These are phyloP conservation scores for Albifimbria verrucaria DNA, from an alignment of 2,329 filamentous ascomycete genomes.

Conservation along the genomic window DNA sequence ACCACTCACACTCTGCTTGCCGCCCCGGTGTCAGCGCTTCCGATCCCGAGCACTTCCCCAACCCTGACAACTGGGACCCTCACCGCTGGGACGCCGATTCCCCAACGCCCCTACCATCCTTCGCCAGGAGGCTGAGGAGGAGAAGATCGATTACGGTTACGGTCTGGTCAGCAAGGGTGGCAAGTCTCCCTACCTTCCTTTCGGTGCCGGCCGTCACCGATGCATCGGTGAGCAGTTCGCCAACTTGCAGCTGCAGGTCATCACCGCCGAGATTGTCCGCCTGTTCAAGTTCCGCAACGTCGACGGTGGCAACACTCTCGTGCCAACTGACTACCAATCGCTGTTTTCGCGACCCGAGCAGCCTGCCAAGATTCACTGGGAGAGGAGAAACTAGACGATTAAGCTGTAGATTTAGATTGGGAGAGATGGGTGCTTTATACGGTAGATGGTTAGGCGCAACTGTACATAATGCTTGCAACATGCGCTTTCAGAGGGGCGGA, in stretches of 20 bases:
- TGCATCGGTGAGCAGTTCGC: slow-evolving; percentile 98
- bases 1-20: slow-evolving; percentile 77
- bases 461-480: slow-evolving; percentile 1
- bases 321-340: slow-evolving; percentile 66
- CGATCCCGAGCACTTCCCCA: slow-evolving; percentile 73
- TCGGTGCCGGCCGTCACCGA: slow-evolving; percentile 86
- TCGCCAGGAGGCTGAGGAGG: slow-evolving; percentile 59
- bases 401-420: slow-evolving; percentile 1
- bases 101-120: slow-evolving; percentile 47
- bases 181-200: slow-evolving; percentile 86
- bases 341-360: slow-evolving; percentile 72
- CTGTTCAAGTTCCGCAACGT: slow-evolving; percentile 76
- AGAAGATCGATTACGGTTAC: slow-evolving; percentile 90
- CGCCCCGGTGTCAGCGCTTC: slow-evolving; percentile 79
- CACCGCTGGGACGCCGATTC: slow-evolving; percentile 79
- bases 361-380: slow-evolving; percentile 72
- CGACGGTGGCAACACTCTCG: slow-evolving; percentile 65
- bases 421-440: slow-evolving; percentile 3
- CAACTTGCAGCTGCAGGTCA: slow-evolving; percentile 86
- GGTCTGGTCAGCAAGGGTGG: slow-evolving; percentile 90
- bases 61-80: slow-evolving; percentile 81
- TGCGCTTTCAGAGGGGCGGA: neutral
- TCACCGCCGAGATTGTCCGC: slow-evolving; percentile 72
- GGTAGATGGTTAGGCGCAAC: neutral
- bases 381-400: slow-evolving; percentile 53